These are phyloP conservation scores for Rhodotorula babjevae DNA, from an alignment of 768 basidiomycete genomes.

Conservation along the genomic window DNA sequence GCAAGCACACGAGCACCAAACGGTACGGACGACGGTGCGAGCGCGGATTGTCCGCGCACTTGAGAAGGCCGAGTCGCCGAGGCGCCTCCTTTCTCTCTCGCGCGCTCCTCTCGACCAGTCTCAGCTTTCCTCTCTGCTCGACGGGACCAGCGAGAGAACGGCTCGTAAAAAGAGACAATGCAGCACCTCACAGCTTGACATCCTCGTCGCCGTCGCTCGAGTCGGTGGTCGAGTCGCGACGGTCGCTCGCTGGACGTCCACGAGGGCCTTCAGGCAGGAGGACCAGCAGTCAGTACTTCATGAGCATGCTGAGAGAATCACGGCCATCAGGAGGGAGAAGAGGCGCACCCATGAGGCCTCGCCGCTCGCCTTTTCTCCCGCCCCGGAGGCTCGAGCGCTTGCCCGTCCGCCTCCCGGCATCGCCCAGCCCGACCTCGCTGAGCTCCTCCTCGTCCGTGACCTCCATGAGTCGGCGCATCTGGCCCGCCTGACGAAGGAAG, in stretches of 20 bases:
- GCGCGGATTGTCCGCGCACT: neutral
- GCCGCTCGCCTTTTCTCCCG: neutral
- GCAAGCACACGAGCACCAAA: no score
- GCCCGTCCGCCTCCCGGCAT: neutral
- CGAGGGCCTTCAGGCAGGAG: no score
- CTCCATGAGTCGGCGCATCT: neutral
- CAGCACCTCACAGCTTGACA: neutral
- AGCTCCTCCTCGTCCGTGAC: neutral
- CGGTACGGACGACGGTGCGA: neutral
- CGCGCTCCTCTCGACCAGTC: neutral
- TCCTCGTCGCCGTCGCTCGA: conserved; percentile 7
- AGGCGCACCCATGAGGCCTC: neutral
- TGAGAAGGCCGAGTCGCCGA: neutral
- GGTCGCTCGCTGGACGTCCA: neutral
- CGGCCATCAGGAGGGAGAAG: no score
- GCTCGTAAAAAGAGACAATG: neutral
- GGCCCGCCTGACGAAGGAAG: neutral
- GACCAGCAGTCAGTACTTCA: no score
- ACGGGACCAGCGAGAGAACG: neutral
- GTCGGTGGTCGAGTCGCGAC: neutral
- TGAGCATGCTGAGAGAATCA: neutral
- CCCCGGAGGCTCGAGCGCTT: neutral
- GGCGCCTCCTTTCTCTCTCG: no score
- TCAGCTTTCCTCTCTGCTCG: neutral
- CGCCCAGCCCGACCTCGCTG: neutral